Percentiles rank a stretch among this genome's conserved stretches.
phyloP scores from a whole-genome alignment of 1,284 basidiomycete species.

The Pseudozyma sp. region DNA sequence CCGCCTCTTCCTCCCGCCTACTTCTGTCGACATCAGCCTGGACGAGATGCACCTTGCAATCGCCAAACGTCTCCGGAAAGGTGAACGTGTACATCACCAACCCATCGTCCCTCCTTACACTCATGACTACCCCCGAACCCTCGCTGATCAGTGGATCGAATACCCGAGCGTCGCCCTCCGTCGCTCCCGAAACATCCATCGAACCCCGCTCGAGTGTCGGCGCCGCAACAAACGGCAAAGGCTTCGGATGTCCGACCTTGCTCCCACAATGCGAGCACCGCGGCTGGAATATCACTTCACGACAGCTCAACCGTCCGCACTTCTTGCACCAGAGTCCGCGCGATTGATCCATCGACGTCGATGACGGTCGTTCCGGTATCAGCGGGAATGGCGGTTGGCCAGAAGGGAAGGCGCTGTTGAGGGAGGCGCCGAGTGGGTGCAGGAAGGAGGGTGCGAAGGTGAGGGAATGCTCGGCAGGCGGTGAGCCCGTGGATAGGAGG shows the following conservation, averaged over 20 bases:
- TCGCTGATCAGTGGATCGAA: constrained; percentile 34
- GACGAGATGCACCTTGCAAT: constrained; percentile 39
- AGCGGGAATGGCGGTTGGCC: constrained; percentile 23
- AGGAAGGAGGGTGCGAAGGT: constrained; percentile 19
- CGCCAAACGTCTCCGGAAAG: constrained; percentile 33
- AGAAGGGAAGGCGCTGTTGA: constrained; percentile 20
- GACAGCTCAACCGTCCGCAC: constrained; percentile 44
- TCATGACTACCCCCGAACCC: constrained; percentile 13
- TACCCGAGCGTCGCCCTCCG: background rate
- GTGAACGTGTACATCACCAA: constrained; percentile 25
- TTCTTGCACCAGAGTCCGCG: constrained; percentile 37
- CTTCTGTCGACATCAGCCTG: constrained; percentile 28
- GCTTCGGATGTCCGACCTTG: constrained; percentile 18
- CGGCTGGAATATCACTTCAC: constrained; percentile 30
- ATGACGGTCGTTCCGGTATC: constrained; percentile 13
- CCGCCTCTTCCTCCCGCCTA: constrained; percentile 15
- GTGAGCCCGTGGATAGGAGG: background rate
- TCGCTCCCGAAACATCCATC: constrained; percentile 11
- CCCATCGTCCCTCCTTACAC: constrained; percentile 4
- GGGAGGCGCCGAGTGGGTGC: constrained; percentile 2
- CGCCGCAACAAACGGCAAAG: constrained; percentile 15
- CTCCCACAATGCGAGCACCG: constrained; percentile 32
- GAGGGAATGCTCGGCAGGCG: constrained; percentile 5
- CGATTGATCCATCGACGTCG: constrained; percentile 24
- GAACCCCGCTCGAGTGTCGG: constrained; percentile 1